Evolutionary conservation across 1,284 basidiomycete genomes (phyloP).

Genomic region (Rhodotorula sp.): DNA sequence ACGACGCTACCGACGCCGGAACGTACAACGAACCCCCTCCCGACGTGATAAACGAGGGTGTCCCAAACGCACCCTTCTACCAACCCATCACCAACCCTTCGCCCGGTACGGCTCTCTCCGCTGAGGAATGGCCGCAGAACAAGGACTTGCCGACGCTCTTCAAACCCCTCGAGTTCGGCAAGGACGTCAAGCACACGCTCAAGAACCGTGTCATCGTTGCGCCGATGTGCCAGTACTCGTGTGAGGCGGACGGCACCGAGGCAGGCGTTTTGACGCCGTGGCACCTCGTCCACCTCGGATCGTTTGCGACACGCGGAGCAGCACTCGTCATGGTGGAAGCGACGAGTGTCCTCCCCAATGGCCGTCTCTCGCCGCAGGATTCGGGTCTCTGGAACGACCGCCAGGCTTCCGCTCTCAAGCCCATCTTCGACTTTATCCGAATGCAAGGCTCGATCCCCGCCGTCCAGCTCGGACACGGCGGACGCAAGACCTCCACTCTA

Average conservation of each 20-base stretch:
- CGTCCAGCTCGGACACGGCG: slow-evolving; percentile 77
- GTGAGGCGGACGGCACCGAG: slow-evolving; percentile 50
- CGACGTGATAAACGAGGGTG: slow-evolving; percentile 7
- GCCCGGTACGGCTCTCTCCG: slow-evolving; percentile 19
- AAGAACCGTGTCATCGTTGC: slow-evolving; percentile 62
- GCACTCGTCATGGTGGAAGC: slow-evolving; percentile 42
- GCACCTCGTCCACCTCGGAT: slow-evolving; percentile 72
- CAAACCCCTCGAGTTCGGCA: slow-evolving; percentile 63
- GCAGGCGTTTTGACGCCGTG: slow-evolving; percentile 68
- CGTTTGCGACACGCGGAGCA: slow-evolving; percentile 46
- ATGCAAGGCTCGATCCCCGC: slow-evolving; percentile 60
- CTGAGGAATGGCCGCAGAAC: slow-evolving; percentile 45
- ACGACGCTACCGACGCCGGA: slow-evolving; percentile 2
- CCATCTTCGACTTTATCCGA: slow-evolving; percentile 73
- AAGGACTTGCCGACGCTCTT: slow-evolving; percentile 62
- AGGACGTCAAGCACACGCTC: slow-evolving; percentile 56
- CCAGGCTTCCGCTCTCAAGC: slow-evolving; percentile 65
- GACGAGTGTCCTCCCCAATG: slow-evolving; percentile 70
- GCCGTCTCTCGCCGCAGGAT: slow-evolving; percentile 67
- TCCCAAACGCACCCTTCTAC: slow-evolving; percentile 19
- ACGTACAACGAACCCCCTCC: background rate
- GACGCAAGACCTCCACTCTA: slow-evolving; percentile 65
- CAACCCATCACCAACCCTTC: slow-evolving; percentile 17
- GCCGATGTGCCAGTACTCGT: slow-evolving; percentile 57
- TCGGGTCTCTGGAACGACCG: slow-evolving; percentile 69